These are phyloP conservation scores for Pascua guehoae DNA, from an alignment of 1,284 basidiomycete species.

Conservation along the genomic window DNA sequence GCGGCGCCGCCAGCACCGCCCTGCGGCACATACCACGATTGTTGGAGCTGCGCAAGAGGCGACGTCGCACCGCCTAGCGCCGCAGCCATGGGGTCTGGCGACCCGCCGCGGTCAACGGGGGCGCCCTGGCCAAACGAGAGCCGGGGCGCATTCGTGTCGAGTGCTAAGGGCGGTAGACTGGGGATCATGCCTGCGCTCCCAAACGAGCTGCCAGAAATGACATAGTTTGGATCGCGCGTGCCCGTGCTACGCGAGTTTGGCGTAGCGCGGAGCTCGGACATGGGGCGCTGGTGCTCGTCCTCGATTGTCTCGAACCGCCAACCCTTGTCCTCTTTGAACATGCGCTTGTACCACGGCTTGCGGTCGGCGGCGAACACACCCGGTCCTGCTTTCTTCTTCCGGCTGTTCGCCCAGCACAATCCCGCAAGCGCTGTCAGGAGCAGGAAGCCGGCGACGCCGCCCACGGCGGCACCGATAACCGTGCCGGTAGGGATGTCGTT, in stretches of 20 bases:
- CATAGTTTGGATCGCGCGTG: too few relatives aligned
- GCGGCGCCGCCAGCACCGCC: not conserved
- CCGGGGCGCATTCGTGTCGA: too few relatives aligned
- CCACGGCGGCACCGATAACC: constrained; percentile 9
- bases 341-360: constrained; percentile 9
- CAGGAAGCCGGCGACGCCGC: constrained; percentile 6
- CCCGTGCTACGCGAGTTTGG: not conserved
- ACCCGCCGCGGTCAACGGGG: not conserved
- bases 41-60: constrained; percentile 12
- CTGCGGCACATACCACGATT: not conserved
- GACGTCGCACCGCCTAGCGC: constrained; percentile 10
- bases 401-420: constrained; percentile 10
- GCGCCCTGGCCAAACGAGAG: too few relatives aligned
- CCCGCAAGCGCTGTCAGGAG: constrained; percentile 7
- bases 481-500: not conserved
- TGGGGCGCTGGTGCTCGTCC: constrained; percentile 1
- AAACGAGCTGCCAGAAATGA: too few relatives aligned
- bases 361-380: too few relatives aligned
- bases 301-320: constrained; percentile 9
- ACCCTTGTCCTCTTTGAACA: constrained; percentile 5
- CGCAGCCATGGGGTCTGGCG: constrained; percentile 11
- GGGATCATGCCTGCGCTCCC: too few relatives aligned
- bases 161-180: too few relatives aligned
- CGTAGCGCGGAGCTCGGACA: not conserved
- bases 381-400: not conserved